A percentile compares a stretch with the other conserved stretches of the same genome.
Conservation (phyloP, 169 alveolate species). For the Plasmodium yoelii region DNA sequence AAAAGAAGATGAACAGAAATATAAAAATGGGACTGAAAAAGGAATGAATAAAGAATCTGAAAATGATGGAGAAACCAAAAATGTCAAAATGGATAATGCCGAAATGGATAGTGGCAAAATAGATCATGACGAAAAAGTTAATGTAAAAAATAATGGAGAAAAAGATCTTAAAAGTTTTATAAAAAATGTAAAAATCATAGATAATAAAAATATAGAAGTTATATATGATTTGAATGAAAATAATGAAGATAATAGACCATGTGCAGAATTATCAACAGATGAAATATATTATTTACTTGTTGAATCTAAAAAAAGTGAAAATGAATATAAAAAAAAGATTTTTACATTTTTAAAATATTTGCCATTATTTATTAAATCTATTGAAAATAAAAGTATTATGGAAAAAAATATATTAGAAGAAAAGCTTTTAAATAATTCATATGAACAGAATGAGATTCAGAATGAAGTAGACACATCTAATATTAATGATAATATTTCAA, state of each 20-base stretch:
- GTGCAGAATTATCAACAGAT: constrained; percentile 57
- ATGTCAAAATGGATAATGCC: neutral
- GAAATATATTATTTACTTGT: constrained; percentile 65
- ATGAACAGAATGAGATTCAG: neutral
- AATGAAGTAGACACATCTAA: neutral
- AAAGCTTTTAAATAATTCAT: constrained; percentile 4
- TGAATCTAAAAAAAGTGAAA: constrained; percentile 71
- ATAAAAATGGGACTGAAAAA: neutral
- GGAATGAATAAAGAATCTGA: neutral
- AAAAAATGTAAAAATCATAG: constrained; percentile 32
- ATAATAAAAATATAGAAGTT: constrained; percentile 45
- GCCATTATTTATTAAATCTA: constrained; percentile 52
- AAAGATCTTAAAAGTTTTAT: constrained; percentile 51
- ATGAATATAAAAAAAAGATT: constrained; percentile 62
- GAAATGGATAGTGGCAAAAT: neutral
- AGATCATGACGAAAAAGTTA: neutral
- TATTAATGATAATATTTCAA: constrained; percentile 9
- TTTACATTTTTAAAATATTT: constrained; percentile 61
- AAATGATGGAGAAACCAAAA: too few relatives aligned
- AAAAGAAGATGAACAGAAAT: neutral
- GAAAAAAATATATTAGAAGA: constrained; percentile 49
- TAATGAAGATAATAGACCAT: constrained; percentile 40
- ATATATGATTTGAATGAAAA: constrained; percentile 28
- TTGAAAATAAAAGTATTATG: constrained; percentile 63
- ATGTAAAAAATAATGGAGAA: neutral